Base-by-base conservation (phyloP, 2,329 filamentous ascomycete genomes). In the Myriosclerotinia scirpicola region DNA sequence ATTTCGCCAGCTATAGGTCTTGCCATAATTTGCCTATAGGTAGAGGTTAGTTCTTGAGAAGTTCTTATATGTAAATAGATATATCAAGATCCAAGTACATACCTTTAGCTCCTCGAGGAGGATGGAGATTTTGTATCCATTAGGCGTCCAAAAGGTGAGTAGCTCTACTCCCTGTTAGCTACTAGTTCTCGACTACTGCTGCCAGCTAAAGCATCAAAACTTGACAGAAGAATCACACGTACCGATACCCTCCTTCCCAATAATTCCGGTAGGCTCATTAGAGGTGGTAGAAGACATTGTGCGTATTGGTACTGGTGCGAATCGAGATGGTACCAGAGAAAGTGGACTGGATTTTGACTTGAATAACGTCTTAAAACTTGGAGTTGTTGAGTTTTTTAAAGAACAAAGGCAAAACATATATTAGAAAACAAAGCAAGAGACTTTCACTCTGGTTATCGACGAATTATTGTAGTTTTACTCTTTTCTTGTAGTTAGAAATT, bases 21-120 rank as follows among this genome's bases (percentile, higher is more conserved):
- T 80, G 63, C 85, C 85, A 69, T 90, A 90, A 20, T 84, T 83
- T 54, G 14, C 52, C 30, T 54, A 11, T 26, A 52, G 48, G 48
- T 52, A 30, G 12, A 6, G 5, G 48, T 52, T 52, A 52, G 48
- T 52, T 26, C 11, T 52, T 52, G n/a, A 26, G 0, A 50, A 14
- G n/a, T 52, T 11, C n/a, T 30, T 26, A 11, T 26, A 11, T 30
- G 4, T 14, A 30, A 4, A 26, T 9, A 5, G 48, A 52, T 26
- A 26, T 52, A 52, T 52, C 48, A 52, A 12, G 8, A 52, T 52
- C 8, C 12, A 52, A 52, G 22, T 52, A 52, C 48, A 8, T 26
- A 82, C 86, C 72, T 86, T 87, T 60, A 90, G 79, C 77, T 90
- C 87, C 74, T 90, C 87, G 50, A 90, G 82, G 30, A 89, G 73